Base-by-base conservation (phyloP, 148 eudicot species). In the Dianthus caryophyllus region DNA sequence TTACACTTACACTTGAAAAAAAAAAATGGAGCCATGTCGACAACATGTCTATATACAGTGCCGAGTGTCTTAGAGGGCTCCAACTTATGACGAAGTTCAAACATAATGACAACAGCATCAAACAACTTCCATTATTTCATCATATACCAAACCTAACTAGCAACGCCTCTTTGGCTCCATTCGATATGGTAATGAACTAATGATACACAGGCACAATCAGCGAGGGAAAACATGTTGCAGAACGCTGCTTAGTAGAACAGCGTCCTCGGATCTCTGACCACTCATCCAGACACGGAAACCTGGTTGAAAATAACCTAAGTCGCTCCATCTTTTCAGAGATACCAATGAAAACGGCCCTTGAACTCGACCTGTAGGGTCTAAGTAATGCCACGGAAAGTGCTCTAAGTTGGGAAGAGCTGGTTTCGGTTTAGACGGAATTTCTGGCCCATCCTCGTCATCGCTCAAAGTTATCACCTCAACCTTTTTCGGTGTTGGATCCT, bases 261-360 rank as follows among this genome's bases (percentile, higher is more conserved):
- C 79, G 48, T 77, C 66, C 1, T 71, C 24, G 22, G 49, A 79
- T 31, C 47, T 69, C 53, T 81, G 78, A 58, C 84, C 85, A 11
- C n/a, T 55, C 50, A 53, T 74, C 84, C 89, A 83, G 13, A 87
- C 87, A 73, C 68, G 74, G 65, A 87, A 87, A 44, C 67, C 81
- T 2, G 77, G 57, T 21, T 64, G 65, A 20, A 87, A 87, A 65
- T 80, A 87, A 33, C 70, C 71, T 2, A 26, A 17, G 50, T 78
- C 73, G 2, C 38, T 56, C 87, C 89, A 87, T 9, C 77, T 52
- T 65, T 77, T 83, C 29, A 84, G 67, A 7, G 62, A 57, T n/a
- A 14, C 15, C 71, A 85, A 31, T 13, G 80, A 46, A 59, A 87
- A 79, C 17, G 89, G 93, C 21, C 93, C 93, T 66, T 83, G 88